Evolutionary conservation across 1,284 basidiomycete species (phyloP), one percentile per base, ranked within the genome.

Genomic region (Agroathelia rolfsii): DNA sequence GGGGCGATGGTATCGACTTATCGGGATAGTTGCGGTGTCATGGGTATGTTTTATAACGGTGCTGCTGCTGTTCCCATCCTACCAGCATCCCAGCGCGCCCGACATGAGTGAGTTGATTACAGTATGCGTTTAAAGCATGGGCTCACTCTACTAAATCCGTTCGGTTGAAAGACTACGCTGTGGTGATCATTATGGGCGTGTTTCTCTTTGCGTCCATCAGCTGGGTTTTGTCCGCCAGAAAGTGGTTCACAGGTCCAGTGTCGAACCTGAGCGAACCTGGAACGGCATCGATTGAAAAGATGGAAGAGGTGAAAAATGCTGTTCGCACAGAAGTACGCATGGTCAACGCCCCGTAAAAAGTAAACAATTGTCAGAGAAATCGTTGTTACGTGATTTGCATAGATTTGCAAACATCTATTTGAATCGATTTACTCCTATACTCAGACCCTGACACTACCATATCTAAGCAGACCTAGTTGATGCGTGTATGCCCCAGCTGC

Each of bases 241-340:
- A 72, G 34, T 83, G 79, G 79, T 83, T 83, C 58, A 62, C 55
- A 20, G 79, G 79, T 0, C 79, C 80, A 7, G 59, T 80, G 29
- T 57, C 58, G 41, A 81, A 64, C 29, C 48, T 76, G 8, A 60
- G 68, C 22, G 58, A 43, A 15, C n/a, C 28, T 6, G n/a, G n/a
- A n/a, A 28, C 22, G 14, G 24, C 20, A 9, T 50, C 46, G 9
- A 16, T 39, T 15, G 43, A 47, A 6, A 36, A 42, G 22, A 41
- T 53, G 24, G 22, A n/a, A n/a, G n/a, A n/a, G n/a, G n/a, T n/a
- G n/a, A n/a, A n/a, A n/a, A n/a, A n/a, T n/a, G n/a, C n/a, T n/a
- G n/a, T n/a, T n/a, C n/a, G n/a, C n/a, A n/a, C n/a, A n/a, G n/a
- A n/a, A n/a, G n/a, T n/a, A n/a, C n/a, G n/a, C n/a, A n/a, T n/a